A percentile compares a stretch with the other conserved stretches of the same genome.
These are phyloP conservation scores for Geotrichum bryndzae DNA, from an alignment of 1,139 yeast species.

Conservation along the genomic window DNA sequence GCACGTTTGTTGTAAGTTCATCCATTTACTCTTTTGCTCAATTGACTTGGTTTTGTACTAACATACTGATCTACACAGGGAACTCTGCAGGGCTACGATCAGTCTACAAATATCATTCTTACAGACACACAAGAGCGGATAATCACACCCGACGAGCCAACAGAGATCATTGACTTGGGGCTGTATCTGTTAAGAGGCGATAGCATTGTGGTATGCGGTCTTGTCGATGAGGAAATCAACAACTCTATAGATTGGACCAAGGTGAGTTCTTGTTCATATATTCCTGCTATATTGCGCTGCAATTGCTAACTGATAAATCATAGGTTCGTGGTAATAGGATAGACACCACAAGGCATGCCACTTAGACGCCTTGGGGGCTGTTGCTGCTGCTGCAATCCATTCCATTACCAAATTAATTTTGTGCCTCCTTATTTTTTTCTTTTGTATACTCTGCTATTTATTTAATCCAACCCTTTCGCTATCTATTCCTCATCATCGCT, in stretches of 20 bases:
- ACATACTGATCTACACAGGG: conserved; percentile 42
- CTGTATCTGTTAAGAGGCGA: conserved; percentile 74
- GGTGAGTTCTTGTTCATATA: conserved; percentile 31
- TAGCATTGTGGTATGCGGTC: conserved; percentile 70
- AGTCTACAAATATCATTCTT: conserved; percentile 67
- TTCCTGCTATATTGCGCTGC: not conserved
- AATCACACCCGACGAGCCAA: conserved; percentile 41
- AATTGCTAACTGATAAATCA: not conserved
- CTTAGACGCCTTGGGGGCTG: conserved; percentile 13
- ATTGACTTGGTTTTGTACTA: conserved; percentile 21
- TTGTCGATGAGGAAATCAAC: conserved; percentile 52
- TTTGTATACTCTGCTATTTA: conserved; percentile 7
- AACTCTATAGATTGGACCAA: conserved; percentile 51
- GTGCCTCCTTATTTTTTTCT: not conserved
- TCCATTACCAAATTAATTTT: not conserved
- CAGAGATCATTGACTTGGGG: conserved; percentile 55
- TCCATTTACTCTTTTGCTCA: not conserved
- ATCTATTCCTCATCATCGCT: conserved; percentile 15
- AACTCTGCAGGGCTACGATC: conserved; percentile 71
- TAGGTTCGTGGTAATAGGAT: conserved; percentile 29
- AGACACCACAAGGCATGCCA: conserved; percentile 29
- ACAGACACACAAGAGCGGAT: conserved; percentile 53
- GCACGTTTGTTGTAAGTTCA: conserved; percentile 16
- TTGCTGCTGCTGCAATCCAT: not conserved
- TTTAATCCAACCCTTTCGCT: not conserved